Evolutionary conservation across 352 stramenopile species (phyloP), one percentile per base, ranked within the genome.

Genomic region (Pythium apleroticum): DNA sequence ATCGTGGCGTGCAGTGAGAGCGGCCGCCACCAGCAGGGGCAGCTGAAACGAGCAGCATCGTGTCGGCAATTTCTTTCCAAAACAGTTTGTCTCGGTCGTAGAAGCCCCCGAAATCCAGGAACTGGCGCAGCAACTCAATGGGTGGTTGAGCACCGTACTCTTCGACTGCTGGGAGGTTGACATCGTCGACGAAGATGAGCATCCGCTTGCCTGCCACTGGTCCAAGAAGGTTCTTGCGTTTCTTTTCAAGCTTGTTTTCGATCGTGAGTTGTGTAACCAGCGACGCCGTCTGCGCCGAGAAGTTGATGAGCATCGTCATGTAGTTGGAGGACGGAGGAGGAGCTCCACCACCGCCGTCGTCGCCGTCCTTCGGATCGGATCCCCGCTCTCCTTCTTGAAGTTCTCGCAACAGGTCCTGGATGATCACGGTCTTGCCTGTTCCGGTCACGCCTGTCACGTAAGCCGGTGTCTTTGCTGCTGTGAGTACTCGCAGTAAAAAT

Each of bases 21-120:
- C 93, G 69, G 24, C 86, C 96, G 12, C 91, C 91, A 2, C 93
- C 95, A 1, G 96, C 95, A 0, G 96, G 95, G 3, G 96, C 95
- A 11, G 95, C 95, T 3, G 89, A 85, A 0, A 90, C 88, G 1
- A 98, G 75, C 19, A 98, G 65, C 77, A 97, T 92, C 3, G 91
- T 98, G 63, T 98, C 90, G 12, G 81, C 81, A 15, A 98, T 97
- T 39, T 98, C 90, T 67, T 98, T 98, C 90, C 94, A 98, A 61
- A 98, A 98, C 0, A 98, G 79, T 66, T 98, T 98, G 62, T 98
- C 91, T 14, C 95, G 86, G 63, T 98, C 96, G 76, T 98, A 98
- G 59, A 98, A 98, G 5, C 96, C 96, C 22, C 96, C 93, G 57
- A 97, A 97, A 64, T 98, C 96, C 0, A 98, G 76, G 57, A 98